A percentile compares a stretch with the other conserved stretches of the same genome.
These are phyloP conservation scores for Agrostemma githago DNA, from an alignment of 148 eudicot species.

Conservation along the genomic window DNA sequence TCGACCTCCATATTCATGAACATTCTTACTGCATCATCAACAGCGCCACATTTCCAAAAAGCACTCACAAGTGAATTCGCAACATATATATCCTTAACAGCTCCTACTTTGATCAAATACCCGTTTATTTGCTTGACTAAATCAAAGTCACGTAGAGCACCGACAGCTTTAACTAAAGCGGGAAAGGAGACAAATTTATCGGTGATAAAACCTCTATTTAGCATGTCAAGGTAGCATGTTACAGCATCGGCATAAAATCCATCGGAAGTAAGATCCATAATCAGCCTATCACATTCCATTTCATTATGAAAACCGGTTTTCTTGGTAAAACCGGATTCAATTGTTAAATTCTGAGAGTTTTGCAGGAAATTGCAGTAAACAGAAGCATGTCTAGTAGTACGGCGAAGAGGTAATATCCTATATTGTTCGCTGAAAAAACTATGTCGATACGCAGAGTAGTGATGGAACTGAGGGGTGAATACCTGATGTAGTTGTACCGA, in stretches of 20 bases:
- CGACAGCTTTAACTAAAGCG: constrained; percentile 32
- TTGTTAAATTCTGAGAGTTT: not conserved
- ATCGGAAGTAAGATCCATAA: constrained; percentile 23
- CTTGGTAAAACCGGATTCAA: not conserved
- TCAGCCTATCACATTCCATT: constrained; percentile 19
- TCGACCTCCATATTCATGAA: constrained; percentile 23
- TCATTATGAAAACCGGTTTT: constrained; percentile 7
- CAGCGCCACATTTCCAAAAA: constrained; percentile 29
- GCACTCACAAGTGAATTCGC: constrained; percentile 31
- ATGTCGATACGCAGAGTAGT: constrained; percentile 7
- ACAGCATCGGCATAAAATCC: constrained; percentile 27
- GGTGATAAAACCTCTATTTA: constrained; percentile 11
- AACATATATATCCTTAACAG: constrained; percentile 27
- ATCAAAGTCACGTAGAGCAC: constrained; percentile 22
- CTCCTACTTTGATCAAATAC: constrained; percentile 30
- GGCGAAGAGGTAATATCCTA: constrained; percentile 2
- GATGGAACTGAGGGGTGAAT: constrained; percentile 8
- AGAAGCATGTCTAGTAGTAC: not conserved
- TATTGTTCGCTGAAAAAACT: not conserved
- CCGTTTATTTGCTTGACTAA: constrained; percentile 29
- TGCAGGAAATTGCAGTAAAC: constrained; percentile 10
- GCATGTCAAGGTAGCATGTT: constrained; percentile 22
- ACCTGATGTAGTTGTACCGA: not conserved
- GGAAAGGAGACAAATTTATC: constrained; percentile 21
- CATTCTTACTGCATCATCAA: constrained; percentile 25